These are phyloP conservation scores for Chytriomyces sp. DNA, from an alignment of 192 early-diverging fungal genomes.

Conservation along the genomic window DNA sequence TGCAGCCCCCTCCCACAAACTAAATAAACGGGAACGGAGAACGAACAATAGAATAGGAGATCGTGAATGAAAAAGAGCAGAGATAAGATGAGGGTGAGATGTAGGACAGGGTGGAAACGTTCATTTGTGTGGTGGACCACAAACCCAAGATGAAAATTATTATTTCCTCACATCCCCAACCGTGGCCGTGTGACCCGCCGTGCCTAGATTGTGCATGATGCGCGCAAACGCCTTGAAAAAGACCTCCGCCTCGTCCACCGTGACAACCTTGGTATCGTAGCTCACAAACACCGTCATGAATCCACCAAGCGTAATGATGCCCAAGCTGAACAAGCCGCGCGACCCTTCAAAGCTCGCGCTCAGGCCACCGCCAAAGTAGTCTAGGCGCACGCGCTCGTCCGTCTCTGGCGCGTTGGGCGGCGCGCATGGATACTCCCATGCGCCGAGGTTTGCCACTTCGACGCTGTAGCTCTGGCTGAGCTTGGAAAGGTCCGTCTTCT, in stretches of 20 bases:
- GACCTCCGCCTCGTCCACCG: constrained; percentile 39
- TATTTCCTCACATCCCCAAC: constrained; percentile 9
- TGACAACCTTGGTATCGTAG: constrained; percentile 35
- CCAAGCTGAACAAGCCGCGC: constrained; percentile 47
- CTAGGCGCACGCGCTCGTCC: constrained; percentile 29
- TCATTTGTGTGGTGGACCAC: too few species aligned
- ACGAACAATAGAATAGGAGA: not conserved
- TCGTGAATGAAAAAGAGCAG: not conserved
- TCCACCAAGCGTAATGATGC: constrained; percentile 45
- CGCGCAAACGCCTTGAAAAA: constrained; percentile 38
- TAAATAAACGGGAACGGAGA: too few species aligned
- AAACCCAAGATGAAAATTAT: not conserved
- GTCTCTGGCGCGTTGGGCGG: constrained; percentile 8
- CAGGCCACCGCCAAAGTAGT: constrained; percentile 39
- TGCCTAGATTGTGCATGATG: constrained; percentile 18
- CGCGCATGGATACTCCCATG: constrained; percentile 46
- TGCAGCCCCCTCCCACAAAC: not conserved
- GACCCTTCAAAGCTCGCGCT: constrained; percentile 46
- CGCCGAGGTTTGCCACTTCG: constrained; percentile 51
- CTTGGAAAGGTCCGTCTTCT: constrained; percentile 37
- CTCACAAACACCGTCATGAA: constrained; percentile 36
- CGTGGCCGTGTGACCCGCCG: not conserved
- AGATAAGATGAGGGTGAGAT: not conserved
- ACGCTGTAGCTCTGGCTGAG: constrained; percentile 40
- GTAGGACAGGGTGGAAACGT: too few species aligned